Evolutionary conservation across 352 stramenopile genomes (phyloP), one percentile per base, ranked within the genome.

Genomic region (Stephanocyclus meneghinianus): DNA sequence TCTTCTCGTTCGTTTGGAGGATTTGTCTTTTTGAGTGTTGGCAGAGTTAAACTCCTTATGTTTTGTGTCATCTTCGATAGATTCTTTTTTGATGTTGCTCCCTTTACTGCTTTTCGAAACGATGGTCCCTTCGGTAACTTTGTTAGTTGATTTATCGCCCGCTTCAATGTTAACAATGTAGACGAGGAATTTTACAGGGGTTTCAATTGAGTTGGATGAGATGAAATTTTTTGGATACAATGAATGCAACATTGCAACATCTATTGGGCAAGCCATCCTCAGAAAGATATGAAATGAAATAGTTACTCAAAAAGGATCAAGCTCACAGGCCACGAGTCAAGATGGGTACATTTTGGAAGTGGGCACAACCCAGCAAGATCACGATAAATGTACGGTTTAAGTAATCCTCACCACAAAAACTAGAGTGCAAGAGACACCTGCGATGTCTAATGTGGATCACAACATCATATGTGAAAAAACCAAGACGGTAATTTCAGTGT

Each of bases 111-210:
- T 63, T 45, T 63, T 63, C 21, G 21, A 63, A 42, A 26, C 66
- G 4, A 57, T 70, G 57, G 26, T 50, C 11, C 35, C 68, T 68
- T 30, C 70, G 47, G 50, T 59, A 10, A 42, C 30, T 21, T 71
- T 44, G 21, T 77, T 55, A 3, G 47, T 72, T 72, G 32, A 82
- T 87, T 66, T 82, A 76, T 55, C 42, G 4, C n/a, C 1, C 59
- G 37, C 10, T 35, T 30, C 11, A 57, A 16, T 45, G 21, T 45
- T 2, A n/a, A 45, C 1, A 21, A 18, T 32, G 21, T n/a, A 26
- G 10, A 0, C 10, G 15, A 21, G 3, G 11, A 10, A 21, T 53
- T n/a, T 63, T n/a, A 5, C 0, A 18, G 11, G 18, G 15, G n/a
- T 16, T 63, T 40, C 21, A 11, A 26, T 9, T 21, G 13, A 53